These are phyloP conservation scores for Cicer arietinum DNA, from an alignment of 306 rosid species.

Conservation along the genomic window DNA sequence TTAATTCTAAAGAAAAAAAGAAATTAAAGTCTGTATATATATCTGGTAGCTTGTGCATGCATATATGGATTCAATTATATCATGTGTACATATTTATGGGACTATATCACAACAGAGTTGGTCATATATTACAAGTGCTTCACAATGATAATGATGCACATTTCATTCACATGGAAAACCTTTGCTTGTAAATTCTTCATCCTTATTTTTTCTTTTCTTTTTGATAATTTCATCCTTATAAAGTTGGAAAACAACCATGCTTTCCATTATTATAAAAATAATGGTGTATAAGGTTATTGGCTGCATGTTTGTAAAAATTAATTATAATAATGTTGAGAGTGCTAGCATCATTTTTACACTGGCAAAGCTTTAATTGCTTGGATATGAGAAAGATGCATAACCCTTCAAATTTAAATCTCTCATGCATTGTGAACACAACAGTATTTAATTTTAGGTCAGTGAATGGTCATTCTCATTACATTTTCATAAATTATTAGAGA, in stretches of 20 bases:
- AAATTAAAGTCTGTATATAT: too few species aligned
- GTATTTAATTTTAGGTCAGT: slow-evolving; percentile 47
- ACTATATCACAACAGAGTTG: slow-evolving; percentile 26
- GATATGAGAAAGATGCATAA: slow-evolving; percentile 21
- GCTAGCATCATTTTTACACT: slow-evolving; percentile 4
- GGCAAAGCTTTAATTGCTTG: slow-evolving; percentile 31
- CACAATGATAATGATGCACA: slow-evolving; percentile 37
- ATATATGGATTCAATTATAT: slow-evolving; percentile 19
- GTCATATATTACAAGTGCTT: slow-evolving; percentile 35
- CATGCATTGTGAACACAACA: slow-evolving; percentile 38
- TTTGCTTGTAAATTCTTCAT: slow-evolving; percentile 22
- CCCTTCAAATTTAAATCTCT: slow-evolving; percentile 10
- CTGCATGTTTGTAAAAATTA: slow-evolving; percentile 9
- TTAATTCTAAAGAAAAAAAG: too few species aligned
- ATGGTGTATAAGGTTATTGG: slow-evolving; percentile 18
- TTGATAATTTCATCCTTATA: neutral
- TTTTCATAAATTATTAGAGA: slow-evolving; percentile 10
- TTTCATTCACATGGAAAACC: slow-evolving; percentile 37
- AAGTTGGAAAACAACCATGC: neutral
- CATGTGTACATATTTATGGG: slow-evolving; percentile 19
- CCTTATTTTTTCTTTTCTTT: neutral
- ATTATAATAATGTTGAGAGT: neutral
- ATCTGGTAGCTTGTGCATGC: neutral
- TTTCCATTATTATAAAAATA: neutral
- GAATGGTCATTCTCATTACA: slow-evolving; percentile 29